Evolutionary conservation across 352 stramenopile genomes (phyloP).

Genomic region (Phytophthora sansomeana): DNA sequence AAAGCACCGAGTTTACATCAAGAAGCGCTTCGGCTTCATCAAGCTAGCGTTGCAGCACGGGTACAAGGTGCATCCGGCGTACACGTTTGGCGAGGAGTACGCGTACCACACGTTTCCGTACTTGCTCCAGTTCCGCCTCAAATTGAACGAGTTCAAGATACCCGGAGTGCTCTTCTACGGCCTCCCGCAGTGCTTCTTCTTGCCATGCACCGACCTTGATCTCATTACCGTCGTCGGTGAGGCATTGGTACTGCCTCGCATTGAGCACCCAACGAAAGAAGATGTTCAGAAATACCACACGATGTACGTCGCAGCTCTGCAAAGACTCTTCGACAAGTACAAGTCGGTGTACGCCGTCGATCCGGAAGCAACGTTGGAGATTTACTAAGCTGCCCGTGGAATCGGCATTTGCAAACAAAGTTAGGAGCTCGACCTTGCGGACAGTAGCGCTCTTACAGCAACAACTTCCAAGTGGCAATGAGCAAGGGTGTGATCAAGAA

Average conservation of each 20-base stretch:
- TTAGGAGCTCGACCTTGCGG: too few relatives aligned
- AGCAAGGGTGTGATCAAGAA: too few relatives aligned
- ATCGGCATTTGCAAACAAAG: too few relatives aligned
- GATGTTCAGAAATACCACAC: constrained; percentile 92
- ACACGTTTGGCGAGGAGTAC: constrained; percentile 92
- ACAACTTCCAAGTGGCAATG: too few relatives aligned
- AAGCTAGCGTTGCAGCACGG: constrained; percentile 92
- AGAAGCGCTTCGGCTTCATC: constrained; percentile 92
- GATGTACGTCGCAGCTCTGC: constrained; percentile 85
- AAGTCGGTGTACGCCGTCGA: constrained; percentile 83
- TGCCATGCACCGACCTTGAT: constrained; percentile 79
- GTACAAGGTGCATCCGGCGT: constrained; percentile 89
- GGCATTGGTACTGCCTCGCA: constrained; percentile 84
- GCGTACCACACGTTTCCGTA: constrained; percentile 88
- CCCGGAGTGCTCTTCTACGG: constrained; percentile 86
- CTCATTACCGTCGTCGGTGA: constrained; percentile 92
- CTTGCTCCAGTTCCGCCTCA: constrained; percentile 73
- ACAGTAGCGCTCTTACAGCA: too few relatives aligned
- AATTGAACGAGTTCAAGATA: constrained; percentile 86
- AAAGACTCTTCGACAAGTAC: constrained; percentile 88
- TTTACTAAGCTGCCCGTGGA: constrained; percentile 39
- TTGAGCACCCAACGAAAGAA: constrained; percentile 87
- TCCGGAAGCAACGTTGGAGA: constrained; percentile 52
- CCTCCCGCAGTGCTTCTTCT: constrained; percentile 74
- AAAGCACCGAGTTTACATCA: constrained; percentile 91